Evolutionary conservation across 1,284 basidiomycete species (phyloP).

Genomic region (Fomitopsis betulina): DNA sequence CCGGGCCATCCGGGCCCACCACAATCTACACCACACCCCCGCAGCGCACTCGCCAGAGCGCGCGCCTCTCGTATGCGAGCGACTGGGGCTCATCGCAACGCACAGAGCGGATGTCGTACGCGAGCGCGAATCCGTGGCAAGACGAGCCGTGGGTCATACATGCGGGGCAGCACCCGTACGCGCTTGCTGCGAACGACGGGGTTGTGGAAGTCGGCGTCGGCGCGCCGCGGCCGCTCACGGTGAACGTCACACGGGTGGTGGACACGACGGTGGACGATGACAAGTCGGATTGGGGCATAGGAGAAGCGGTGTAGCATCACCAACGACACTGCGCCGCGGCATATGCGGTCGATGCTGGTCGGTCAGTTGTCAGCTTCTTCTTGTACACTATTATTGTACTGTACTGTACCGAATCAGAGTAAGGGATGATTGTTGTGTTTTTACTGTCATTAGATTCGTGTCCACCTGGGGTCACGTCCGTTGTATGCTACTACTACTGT

Average conservation of each 20-base stretch:
- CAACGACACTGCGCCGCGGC: not conserved
- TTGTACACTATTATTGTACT: not conserved
- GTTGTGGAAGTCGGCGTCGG: not conserved
- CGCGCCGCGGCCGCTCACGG: not conserved
- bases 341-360: too few species aligned
- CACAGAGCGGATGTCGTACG: not conserved
- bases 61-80: not conserved
- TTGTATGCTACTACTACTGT: too few species aligned
- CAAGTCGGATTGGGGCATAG: not conserved
- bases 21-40: not conserved
- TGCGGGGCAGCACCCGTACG: not conserved
- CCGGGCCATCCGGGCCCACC: too few species aligned
- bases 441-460: not conserved
- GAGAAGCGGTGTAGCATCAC: not conserved
- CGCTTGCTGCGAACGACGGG: not conserved
- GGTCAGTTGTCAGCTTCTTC: too few species aligned
- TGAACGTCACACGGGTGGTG: constrained; percentile 1
- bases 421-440: not conserved
- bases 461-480: too few species aligned
- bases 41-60: not conserved
- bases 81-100: not conserved
- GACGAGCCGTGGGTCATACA: constrained; percentile 1
- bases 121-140: not conserved
- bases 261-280: not conserved
- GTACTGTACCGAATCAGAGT: not conserved